Conservation (phyloP, 176 grass and related monocot genomes). For the Otatea glauca region DNA sequence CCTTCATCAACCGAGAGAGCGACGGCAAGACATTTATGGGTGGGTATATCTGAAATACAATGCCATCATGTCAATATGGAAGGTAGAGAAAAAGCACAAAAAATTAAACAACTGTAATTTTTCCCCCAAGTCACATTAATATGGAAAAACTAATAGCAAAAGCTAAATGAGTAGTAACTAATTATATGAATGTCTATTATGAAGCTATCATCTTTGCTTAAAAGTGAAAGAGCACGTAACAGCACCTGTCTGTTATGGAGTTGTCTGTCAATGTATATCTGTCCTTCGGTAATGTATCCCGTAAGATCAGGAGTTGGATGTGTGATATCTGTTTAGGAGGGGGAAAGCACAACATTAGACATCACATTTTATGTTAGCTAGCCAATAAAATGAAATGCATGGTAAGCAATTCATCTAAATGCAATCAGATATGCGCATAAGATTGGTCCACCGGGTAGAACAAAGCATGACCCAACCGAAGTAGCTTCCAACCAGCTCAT, state of each 20-base stretch:
- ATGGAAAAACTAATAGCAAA: neutral
- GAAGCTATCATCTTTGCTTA: neutral
- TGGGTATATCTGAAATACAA: slow-evolving; percentile 88
- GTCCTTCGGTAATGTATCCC: slow-evolving; percentile 98
- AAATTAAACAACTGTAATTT: neutral
- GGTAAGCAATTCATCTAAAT: neutral
- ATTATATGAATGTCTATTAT: neutral
- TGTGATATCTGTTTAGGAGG: slow-evolving; percentile 81
- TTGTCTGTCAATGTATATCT: slow-evolving; percentile 99
- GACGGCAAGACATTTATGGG: slow-evolving; percentile 99
- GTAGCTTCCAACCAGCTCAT: neutral
- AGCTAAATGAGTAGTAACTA: slow-evolving; percentile 18
- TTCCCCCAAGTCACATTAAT: neutral
- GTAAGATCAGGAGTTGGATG: slow-evolving; percentile 99
- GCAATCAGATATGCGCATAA: neutral
- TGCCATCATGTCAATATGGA: slow-evolving; percentile 27
- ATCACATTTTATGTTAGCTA: neutral
- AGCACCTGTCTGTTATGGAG: slow-evolving; percentile 95
- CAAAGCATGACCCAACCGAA: neutral
- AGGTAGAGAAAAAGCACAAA: slow-evolving; percentile 1
- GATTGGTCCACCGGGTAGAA: neutral
- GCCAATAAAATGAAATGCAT: neutral
- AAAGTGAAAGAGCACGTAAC: slow-evolving; percentile 22
- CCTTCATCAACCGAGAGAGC: slow-evolving; percentile 98
- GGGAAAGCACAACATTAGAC: neutral